Base-by-base conservation (phyloP, 306 rosid genomes). In the Abrus pulchellus region DNA sequence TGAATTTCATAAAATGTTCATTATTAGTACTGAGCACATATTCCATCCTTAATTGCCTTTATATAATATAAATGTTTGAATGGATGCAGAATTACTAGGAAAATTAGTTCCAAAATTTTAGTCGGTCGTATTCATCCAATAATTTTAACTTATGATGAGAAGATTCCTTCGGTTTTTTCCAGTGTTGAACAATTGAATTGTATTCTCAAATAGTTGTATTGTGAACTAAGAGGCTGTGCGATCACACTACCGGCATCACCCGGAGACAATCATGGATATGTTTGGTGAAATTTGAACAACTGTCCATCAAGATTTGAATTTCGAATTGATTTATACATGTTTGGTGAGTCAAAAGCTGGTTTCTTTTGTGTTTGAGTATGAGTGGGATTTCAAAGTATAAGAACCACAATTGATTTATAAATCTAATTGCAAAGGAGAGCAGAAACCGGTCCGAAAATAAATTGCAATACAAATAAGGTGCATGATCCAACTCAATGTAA, bases 1-100 rank as follows among this genome's bases (percentile, higher is more conserved):
- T 47, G 54, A 82, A 86, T 82, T 82, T 55, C 52, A 38, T 72
- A 6, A 30, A 32, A 27, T 63, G 13, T 75, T 57, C 81, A 1
- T 82, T 69, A 54, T 38, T 78, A 62, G 50, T 70, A 20, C 20
- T 20, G 20, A 20, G 20, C 20, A 20, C 4, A 74, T 74, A 65
- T 28, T 75, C 29, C 40, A 53, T 61, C 5, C 36, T 71, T 41
- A 60, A 61, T 47, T 78, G 44, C 79, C 68, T 74, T 68, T 68
- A 52, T n/a, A 54, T 60, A 40, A 33, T 28, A 33, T 28, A 67
- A 60, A 32, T 73, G 54, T 30, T 56, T 75, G 54, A 70, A 32
- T 75, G n/a, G 69, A 68, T 13, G 67, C 56, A 20, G 0, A 28
- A 47, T 68, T 28, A 9, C 62, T 32, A 28, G 44, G 47, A 27